Percentiles rank a stretch among this genome's conserved stretches.
phyloP scores from a whole-genome alignment of 176 grass and related monocot species.

The Avena sativa region DNA sequence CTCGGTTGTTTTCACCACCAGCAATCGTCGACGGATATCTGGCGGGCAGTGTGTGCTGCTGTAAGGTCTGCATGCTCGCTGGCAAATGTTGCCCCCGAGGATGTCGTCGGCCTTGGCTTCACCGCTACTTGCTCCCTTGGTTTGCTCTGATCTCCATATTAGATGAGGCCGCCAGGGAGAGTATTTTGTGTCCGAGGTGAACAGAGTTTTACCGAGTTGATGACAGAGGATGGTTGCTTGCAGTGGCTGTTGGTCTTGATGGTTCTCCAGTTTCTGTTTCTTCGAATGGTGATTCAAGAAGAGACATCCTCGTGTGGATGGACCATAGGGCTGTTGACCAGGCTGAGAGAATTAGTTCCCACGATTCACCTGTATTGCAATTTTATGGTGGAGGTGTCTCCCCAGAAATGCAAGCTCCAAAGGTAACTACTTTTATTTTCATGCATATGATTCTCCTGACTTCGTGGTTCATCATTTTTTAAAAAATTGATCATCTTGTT shows the following conservation, averaged over 20 bases:
- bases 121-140: constrained; percentile 94
- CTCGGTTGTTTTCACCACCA: constrained; percentile 32
- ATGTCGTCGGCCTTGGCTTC: constrained; percentile 74
- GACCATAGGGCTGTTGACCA: constrained; percentile 91
- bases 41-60: constrained; percentile 85
- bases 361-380: constrained; percentile 75
- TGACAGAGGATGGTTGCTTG: constrained; percentile 27
- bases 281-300: constrained; percentile 74
- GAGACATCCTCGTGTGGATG: constrained; percentile 97
- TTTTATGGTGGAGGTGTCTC: constrained; percentile 87
- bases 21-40: constrained; percentile 94
- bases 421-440: constrained; percentile 48
- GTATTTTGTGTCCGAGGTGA: neutral
- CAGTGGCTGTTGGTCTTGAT: constrained; percentile 94
- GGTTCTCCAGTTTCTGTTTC: constrained; percentile 85
- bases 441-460: neutral
- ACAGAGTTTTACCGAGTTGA: constrained; percentile 7
- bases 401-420: constrained; percentile 98
- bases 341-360: constrained; percentile 74
- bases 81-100: constrained; percentile 61
- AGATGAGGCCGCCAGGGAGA: neutral
- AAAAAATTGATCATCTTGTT: neutral
- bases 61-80: constrained; percentile 65
- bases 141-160: constrained; percentile 41
- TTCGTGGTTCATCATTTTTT: neutral